Base-by-base conservation (phyloP, 495 filamentous ascomycete genomes). In the Lineolata rhizophorae region DNA sequence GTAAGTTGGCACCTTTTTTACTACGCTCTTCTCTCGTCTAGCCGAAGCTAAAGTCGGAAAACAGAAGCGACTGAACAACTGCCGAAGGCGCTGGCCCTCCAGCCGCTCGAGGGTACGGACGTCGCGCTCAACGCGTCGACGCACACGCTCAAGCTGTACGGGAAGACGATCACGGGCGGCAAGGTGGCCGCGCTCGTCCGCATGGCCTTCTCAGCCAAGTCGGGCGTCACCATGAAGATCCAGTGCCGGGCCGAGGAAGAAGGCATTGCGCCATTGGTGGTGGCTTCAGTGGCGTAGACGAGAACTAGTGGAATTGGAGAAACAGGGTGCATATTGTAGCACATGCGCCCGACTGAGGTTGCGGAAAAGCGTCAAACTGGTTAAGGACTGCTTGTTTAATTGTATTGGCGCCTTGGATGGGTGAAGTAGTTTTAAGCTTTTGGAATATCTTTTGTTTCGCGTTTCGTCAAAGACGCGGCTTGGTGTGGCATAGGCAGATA, bases 11-110 rank as follows among this genome's bases (percentile, higher is more conserved):
- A n/a, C n/a, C n/a, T 31, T 19, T 37, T 13, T 27, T 34, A 25
- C 9, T 15, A 24, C 8, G 8, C 11, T 8, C n/a, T 29, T 24
- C 4, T 18, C 4, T 40, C 4, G n/a, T 6, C 22, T 6, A 6
- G 22, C 6, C 22, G 6, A 25, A 25, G 6, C 16, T 12, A 37
- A 10, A 14, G 20, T 27, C 31, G n/a, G 31, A 12, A 20, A 11
- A 19, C 44, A 94, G 87, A 95, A 58, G 87, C 87, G 27, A 90
- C 83, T 13, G 87, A 94, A 56, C 74, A 83, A 58, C 67, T 97
- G 27, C 64, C 73, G 39, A 77, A 80, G 44, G 60, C 75, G 4
- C 71, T 97, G 18, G 91, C 82, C 17, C 60, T 97, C 37, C 90
- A 95, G 52, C 80, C 87, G 14, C 63, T 97, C 13, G 87, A 95